These are phyloP conservation scores for Pleurozium schreberi DNA, from an alignment of 225 moss, liverwort and hornwort genomes.

Conservation along the genomic window DNA sequence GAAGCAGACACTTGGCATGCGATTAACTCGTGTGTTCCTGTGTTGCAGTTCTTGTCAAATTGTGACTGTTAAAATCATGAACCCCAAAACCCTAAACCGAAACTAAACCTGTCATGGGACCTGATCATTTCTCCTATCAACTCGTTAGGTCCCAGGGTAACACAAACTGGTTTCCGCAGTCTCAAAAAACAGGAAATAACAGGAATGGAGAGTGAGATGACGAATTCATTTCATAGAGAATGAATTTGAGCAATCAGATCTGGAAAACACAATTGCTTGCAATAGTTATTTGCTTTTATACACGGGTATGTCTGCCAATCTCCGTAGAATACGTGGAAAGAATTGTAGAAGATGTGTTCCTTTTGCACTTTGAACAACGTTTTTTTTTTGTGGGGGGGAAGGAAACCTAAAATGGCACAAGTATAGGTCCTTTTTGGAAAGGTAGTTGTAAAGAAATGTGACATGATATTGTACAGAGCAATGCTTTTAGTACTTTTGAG, in stretches of 20 bases:
- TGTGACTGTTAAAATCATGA: too few species aligned
- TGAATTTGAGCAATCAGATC: background rate
- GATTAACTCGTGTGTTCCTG: background rate
- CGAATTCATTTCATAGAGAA: background rate
- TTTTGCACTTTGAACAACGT: background rate
- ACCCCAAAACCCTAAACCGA: too few species aligned
- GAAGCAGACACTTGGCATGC: background rate
- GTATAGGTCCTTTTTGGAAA: background rate
- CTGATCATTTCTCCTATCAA: background rate
- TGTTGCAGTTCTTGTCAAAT: background rate
- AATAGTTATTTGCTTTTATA: background rate
- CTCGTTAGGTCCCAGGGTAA: background rate
- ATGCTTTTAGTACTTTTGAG: background rate
- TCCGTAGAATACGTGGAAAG: background rate
- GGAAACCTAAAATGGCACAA: background rate
- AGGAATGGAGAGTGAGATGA: background rate
- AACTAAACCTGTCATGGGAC: background rate
- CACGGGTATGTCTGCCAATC: rapidly evolving
- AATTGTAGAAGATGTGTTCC: too few species aligned
- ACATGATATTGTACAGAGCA: too few species aligned
- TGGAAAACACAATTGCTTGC: background rate
- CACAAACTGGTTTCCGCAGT: background rate
- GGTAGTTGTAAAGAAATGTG: background rate
- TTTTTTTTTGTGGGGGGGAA: background rate
- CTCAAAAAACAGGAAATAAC: too few species aligned